Evolutionary conservation across 2,329 filamentous ascomycete genomes (phyloP).

Genomic region (Ophiostoma angusticollis): DNA sequence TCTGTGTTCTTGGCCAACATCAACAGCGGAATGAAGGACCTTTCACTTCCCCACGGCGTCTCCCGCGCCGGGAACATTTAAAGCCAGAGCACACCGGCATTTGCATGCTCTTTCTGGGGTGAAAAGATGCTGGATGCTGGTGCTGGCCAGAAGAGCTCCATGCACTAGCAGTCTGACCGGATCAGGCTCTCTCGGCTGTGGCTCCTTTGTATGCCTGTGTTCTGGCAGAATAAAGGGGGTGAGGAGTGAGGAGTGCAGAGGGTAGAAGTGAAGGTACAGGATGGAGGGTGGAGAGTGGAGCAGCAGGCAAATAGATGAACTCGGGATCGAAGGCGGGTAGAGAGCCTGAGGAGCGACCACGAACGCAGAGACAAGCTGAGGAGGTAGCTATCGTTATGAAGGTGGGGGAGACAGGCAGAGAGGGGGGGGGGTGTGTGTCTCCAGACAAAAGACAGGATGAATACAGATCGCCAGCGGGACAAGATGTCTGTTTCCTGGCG

Average conservation of each 20-base stretch:
- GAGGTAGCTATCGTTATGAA: too few relatives aligned
- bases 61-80: conserved; percentile 8
- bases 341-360: too few relatives aligned
- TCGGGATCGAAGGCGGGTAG: too few relatives aligned
- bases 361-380: too few relatives aligned
- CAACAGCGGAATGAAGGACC: conserved; percentile 7
- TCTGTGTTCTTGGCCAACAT: conserved; percentile 3
- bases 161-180: background rate
- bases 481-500: background rate
- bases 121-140: too few relatives aligned
- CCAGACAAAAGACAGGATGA: too few relatives aligned
- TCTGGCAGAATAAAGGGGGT: background rate
- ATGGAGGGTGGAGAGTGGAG: too few relatives aligned
- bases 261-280: background rate
- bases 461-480: background rate
- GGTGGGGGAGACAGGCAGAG: background rate
- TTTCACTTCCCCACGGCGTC: conserved; percentile 8
- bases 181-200: background rate
- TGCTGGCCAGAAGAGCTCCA: background rate
- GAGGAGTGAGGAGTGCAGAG: background rate
- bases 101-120: conserved; percentile 2
- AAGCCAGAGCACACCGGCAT: conserved; percentile 6
- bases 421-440: too few relatives aligned
- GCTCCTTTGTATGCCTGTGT: background rate
- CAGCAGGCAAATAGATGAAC: too few relatives aligned